Evolutionary conservation across 148 eudicot species (phyloP).

Genomic region (Camellia sinensis): DNA sequence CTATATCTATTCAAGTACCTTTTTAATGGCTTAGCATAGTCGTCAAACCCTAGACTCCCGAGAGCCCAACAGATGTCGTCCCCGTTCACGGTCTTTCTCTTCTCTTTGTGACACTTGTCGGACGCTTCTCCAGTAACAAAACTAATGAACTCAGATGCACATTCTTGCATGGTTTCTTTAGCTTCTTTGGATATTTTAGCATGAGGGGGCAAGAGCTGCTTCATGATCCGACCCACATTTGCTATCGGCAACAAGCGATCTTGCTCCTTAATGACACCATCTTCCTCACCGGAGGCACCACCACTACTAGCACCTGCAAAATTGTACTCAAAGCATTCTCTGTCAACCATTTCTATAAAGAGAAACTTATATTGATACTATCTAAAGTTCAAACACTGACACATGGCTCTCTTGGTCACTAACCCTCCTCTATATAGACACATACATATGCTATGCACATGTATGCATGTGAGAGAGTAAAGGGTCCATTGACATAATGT

Average conservation of each 20-base stretch:
- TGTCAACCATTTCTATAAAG: conserved; percentile 22
- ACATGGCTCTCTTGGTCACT: conserved; percentile 23
- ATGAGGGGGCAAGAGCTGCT: conserved; percentile 54
- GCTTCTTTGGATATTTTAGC: conserved; percentile 75
- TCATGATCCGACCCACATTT: conserved; percentile 76
- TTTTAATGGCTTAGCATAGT: conserved; percentile 42
- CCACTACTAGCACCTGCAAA: conserved; percentile 8
- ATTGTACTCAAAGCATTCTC: conserved; percentile 17
- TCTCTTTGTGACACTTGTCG: conserved; percentile 68
- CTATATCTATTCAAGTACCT: conserved; percentile 54
- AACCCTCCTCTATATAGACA: conserved; percentile 7
- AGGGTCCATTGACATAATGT: background rate
- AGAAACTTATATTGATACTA: conserved; percentile 18
- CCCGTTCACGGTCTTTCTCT: conserved; percentile 71
- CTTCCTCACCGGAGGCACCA: conserved; percentile 11
- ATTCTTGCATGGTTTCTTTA: conserved; percentile 80
- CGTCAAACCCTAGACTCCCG: conserved; percentile 60
- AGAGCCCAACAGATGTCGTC: conserved; percentile 82
- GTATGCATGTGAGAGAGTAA: background rate
- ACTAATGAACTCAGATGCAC: conserved; percentile 74
- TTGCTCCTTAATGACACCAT: conserved; percentile 42
- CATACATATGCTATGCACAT: background rate
- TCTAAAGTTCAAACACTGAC: conserved; percentile 23
- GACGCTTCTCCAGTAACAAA: conserved; percentile 80
- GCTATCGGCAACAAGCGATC: conserved; percentile 69